Base-by-base conservation (phyloP, 2,329 filamentous ascomycete species). In the Calonectria leucothoes region DNA sequence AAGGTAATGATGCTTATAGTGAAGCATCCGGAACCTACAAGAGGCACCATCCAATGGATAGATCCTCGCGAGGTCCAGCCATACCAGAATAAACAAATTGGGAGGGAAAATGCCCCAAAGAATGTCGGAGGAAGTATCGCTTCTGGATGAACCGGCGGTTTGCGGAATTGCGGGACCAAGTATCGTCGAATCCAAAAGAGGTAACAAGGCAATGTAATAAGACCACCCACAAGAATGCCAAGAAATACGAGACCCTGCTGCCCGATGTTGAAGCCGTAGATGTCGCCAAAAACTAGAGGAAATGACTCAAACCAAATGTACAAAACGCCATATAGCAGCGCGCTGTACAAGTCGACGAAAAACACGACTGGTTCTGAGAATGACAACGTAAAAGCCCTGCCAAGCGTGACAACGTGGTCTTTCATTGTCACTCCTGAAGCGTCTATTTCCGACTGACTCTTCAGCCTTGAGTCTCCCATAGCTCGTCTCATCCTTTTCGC, bases 61-160 rank as follows among this genome's bases (percentile, higher is more conserved):
- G 42, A 23, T 3, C 29, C 42, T 2, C 65, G 48, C 4, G 70
- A 67, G 3, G 72, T 35, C 70, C 74, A 77, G 1, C 74, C 72
- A 23, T 72, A 74, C 70, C 57, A 77, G 33, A 76, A 77, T 1
- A 76, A 45, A 6, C 74, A 70, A 17, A 71, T 67, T 0, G 75
- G 92, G 25, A 94, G 92, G 5, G 94, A 84, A 66, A 93, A 85
- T 0, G 89, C 91, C 27, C 93, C 88, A 86, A 61, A 93, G 77
- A 82, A 94, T 92, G 14, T 88, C 86, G 69, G 93, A 0, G 83
- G 20, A 0, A 76, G 25, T 14, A 68, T 51, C 33, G 29, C 48
- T 17, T 72, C 70, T 3, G 64, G 70, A 20, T 68, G 27, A 25
- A 72, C 11, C 29, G 65, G 65, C 15, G 39, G 55, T 14, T 42